Evolutionary conservation across 169 alveolate species (phyloP).

Genomic region (Plasmodium fragile): DNA sequence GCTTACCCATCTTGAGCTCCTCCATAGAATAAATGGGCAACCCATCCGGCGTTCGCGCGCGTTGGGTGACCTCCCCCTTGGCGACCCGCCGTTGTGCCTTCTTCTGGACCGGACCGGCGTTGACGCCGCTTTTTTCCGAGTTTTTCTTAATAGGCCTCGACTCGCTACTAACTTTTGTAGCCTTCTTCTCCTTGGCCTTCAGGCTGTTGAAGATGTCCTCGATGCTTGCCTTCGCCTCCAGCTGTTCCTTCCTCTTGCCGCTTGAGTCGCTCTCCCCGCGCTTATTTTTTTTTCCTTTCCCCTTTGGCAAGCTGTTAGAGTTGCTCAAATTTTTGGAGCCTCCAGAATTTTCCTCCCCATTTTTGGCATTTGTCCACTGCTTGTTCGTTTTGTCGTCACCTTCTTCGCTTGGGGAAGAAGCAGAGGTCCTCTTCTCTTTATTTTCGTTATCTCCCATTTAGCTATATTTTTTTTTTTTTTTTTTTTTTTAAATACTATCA

Average conservation of each 20-base stretch:
- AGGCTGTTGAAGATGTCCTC: slow-evolving; percentile 50
- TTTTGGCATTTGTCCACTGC: not conserved
- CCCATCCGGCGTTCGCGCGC: slow-evolving; percentile 81
- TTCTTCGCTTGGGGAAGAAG: not conserved
- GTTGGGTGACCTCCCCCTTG: not conserved
- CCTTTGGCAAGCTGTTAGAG: not conserved
- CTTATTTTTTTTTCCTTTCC: not conserved
- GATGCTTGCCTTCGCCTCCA: slow-evolving; percentile 45
- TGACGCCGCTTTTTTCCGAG: slow-evolving; percentile 17
- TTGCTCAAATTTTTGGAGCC: not conserved
- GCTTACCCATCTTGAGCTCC: slow-evolving; percentile 84
- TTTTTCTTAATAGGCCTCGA: not conserved
- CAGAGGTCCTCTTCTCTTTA: not conserved
- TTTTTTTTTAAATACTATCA: not conserved
- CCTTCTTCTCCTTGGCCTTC: slow-evolving; percentile 30
- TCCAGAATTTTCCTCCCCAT: not conserved
- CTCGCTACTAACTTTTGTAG: not conserved
- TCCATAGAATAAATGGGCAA: slow-evolving; percentile 85
- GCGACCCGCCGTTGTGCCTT: not conserved
- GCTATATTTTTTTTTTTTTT: not conserved
- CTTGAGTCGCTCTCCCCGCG: slow-evolving; percentile 14
- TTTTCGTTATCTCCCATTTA: not conserved
- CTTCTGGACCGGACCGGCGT: not conserved
- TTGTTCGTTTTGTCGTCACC: not conserved
- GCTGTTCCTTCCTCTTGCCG: slow-evolving; percentile 25